These are phyloP conservation scores for Ceratobasidium papillatum DNA, from an alignment of 1,284 basidiomycete genomes.

Conservation along the genomic window DNA sequence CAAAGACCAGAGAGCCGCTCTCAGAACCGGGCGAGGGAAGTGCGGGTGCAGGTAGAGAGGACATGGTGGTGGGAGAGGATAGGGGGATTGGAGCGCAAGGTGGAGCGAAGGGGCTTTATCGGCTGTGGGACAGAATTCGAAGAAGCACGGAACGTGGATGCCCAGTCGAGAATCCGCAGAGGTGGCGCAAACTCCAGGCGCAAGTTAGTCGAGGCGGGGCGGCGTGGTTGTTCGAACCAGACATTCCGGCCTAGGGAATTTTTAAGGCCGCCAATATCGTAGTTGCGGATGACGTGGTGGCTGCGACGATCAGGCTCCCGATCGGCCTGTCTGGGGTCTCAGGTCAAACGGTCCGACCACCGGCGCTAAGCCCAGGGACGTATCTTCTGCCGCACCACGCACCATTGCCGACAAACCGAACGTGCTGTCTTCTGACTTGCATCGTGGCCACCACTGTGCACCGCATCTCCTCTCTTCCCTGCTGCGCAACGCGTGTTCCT, in stretches of 20 bases:
- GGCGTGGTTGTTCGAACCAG: background rate
- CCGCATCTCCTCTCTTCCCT: too few relatives aligned
- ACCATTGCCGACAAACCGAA: too few relatives aligned
- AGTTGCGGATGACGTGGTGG: background rate
- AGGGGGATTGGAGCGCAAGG: background rate
- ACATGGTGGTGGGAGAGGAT: background rate
- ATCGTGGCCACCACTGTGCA: too few relatives aligned
- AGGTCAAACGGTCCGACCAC: background rate
- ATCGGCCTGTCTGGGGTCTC: background rate
- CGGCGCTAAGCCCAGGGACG: too few relatives aligned
- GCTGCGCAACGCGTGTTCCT: too few relatives aligned
- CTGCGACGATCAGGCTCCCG: background rate
- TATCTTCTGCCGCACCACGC: too few relatives aligned
- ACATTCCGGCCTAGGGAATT: background rate
- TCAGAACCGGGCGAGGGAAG: conserved; percentile 1
- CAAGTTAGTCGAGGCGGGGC: background rate
- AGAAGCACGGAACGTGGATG: background rate
- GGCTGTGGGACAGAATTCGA: background rate
- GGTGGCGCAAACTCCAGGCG: too few relatives aligned
- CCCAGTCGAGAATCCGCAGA: background rate
- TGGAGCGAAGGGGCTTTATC: background rate
- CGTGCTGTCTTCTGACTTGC: too few relatives aligned
- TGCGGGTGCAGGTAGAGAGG: background rate
- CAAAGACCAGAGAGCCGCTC: conserved; percentile 10
- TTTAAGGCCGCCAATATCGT: background rate